Base-by-base conservation (phyloP, 2,329 filamentous ascomycete genomes). In the Fusarium veterinarium region DNA sequence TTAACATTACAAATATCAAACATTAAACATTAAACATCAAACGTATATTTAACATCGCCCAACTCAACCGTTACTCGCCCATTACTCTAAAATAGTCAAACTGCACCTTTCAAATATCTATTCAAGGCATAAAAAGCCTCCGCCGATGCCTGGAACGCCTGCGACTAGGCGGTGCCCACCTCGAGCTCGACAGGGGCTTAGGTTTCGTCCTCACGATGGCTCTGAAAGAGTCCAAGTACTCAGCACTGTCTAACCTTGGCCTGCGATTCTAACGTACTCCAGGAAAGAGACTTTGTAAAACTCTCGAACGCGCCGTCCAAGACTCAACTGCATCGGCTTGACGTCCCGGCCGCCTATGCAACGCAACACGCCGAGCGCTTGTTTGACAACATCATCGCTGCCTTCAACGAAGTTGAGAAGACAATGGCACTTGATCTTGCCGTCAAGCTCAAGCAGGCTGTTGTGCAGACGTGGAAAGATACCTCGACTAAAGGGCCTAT, bases 141-240 rank as follows among this genome's bases (percentile, higher is more conserved):
- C 4, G 0, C 20, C 13, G 28, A 4, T n/a, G 13, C 2, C 6
- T 11, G 13, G 1, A 16, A 16, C 25, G 11, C 9, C 20, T 14
- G 3, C 6, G 5, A 12, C 11, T 1, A 4, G 6, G 6, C 20
- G 2, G 12, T 9, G 8, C 28, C 3, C n/a, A 9, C 9, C 9
- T 17, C 45, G 13, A 3, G 8, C 4, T n/a, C 13, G 45, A 31
- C 0, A 8, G 14, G 14, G 20, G 28, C 7, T 33, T 49, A 20
- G 20, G 0, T 49, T 49, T 2, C 28, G 8, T 4, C 46, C 10
- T 13, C 28, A 31, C 28, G 28, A 48, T n/a, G 45, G 20, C 28
- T 48, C 45, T 8, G 3, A 8, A 2, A n/a, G 13, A n/a, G 14
- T 3, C 10, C 45, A 46, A 3, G 44, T n/a, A 41, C 20, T 3